These are phyloP conservation scores for Leccinum fibrillosum DNA, from an alignment of 768 basidiomycete genomes.

Conservation along the genomic window DNA sequence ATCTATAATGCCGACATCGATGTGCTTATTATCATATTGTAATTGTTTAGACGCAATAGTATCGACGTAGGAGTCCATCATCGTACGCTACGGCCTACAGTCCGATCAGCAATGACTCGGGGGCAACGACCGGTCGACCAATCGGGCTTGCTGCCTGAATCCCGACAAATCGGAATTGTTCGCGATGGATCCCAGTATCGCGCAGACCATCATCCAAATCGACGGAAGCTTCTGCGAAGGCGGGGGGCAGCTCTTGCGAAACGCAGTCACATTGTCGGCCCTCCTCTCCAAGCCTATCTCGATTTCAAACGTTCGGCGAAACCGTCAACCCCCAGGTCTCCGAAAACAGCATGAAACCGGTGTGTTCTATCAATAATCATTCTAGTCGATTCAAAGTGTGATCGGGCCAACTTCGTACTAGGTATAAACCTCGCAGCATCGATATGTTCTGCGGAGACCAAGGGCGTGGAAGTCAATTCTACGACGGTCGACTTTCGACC, in stretches of 20 bases:
- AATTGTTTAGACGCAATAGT: background rate
- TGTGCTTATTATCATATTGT: conserved; percentile 10
- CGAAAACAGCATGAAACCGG: conserved; percentile 74
- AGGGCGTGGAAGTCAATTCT: conserved; percentile 55
- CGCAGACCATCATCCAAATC: conserved; percentile 24
- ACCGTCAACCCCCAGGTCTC: conserved; percentile 59
- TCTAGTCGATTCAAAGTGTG: background rate
- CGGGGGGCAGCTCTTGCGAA: conserved; percentile 74
- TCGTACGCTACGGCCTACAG: background rate
- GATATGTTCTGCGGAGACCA: conserved; percentile 54
- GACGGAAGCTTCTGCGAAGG: conserved; percentile 48
- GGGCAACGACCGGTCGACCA: background rate
- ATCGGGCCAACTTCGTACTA: conserved; percentile 19
- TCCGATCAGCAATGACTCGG: background rate
- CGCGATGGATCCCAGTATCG: background rate
- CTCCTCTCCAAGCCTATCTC: conserved; percentile 57
- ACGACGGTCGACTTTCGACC: conserved; percentile 54
- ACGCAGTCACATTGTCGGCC: conserved; percentile 62
- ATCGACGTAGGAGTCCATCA: background rate
- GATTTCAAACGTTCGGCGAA: conserved; percentile 58
- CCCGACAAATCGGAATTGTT: background rate
- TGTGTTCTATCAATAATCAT: conserved; percentile 13
- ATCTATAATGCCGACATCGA: conserved; percentile 7
- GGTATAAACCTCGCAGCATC: conserved; percentile 64
- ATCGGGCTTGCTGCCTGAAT: background rate